These are phyloP conservation scores for Pythium insidiosum DNA, from an alignment of 352 stramenopile genomes.

Conservation along the genomic window DNA sequence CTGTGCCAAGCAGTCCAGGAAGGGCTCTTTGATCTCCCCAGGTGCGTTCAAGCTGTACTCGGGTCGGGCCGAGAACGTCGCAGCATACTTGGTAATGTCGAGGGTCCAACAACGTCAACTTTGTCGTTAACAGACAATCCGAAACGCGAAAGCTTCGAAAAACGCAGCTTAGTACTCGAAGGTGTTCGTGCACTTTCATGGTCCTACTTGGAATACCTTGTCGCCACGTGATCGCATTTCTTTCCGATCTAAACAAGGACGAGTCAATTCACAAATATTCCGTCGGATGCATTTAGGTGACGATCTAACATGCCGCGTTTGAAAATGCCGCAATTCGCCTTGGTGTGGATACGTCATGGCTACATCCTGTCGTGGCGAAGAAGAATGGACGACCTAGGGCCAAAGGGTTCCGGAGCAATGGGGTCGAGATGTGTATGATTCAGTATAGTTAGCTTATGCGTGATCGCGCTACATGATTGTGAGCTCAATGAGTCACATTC, in stretches of 20 bases:
- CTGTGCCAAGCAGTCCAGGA: background rate
- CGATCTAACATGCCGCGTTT: background rate
- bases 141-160: background rate
- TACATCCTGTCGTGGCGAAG: background rate
- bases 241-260: background rate
- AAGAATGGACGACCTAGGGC: background rate
- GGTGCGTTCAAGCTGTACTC: background rate
- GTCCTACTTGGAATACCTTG: slow-evolving; percentile 1
- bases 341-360: background rate
- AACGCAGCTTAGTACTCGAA: background rate
- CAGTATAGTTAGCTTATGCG: background rate
- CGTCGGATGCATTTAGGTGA: background rate
- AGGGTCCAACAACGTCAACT: background rate
- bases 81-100: slow-evolving; percentile 1
- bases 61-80: background rate
- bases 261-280: background rate
- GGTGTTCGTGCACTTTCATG: background rate
- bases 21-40: background rate
- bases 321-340: background rate
- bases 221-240: background rate
- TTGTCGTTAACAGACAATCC: background rate
- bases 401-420: background rate
- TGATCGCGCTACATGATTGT: background rate
- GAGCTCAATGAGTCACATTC: no score
- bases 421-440: background rate